Evolutionary conservation across 805 yeast species (phyloP).

Genomic region (Torulaspora franciscae): DNA sequence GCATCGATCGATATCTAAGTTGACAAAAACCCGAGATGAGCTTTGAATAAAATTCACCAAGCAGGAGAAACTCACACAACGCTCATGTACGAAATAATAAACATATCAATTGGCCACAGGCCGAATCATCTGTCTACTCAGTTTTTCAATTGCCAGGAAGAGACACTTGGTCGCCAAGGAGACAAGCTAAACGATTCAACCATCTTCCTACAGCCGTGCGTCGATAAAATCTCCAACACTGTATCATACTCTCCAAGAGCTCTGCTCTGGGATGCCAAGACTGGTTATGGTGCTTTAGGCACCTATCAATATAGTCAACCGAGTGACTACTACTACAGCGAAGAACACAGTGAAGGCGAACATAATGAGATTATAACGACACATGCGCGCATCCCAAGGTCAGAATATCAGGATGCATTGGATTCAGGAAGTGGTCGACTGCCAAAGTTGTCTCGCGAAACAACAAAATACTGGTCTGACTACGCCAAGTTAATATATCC

Average conservation of each 20-base stretch:
- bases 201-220: conserved; percentile 44
- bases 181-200: conserved; percentile 38
- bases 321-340: conserved; percentile 25
- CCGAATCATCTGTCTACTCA: conserved; percentile 77
- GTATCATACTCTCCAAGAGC: conserved; percentile 77
- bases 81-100: conserved; percentile 68
- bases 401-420: conserved; percentile 58
- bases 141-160: conserved; percentile 76
- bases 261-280: conserved; percentile 70
- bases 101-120: conserved; percentile 62
- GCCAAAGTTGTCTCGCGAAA: conserved; percentile 37
- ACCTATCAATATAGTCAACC: conserved; percentile 45
- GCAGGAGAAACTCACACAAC: not conserved
- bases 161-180: conserved; percentile 45
- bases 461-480: conserved; percentile 74
- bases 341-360: conserved; percentile 8
- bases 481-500: conserved; percentile 62
- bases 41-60: not conserved
- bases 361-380: conserved; percentile 29
- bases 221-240: conserved; percentile 38
- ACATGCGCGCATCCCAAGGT: conserved; percentile 41
- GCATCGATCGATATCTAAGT: not conserved
- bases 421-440: conserved; percentile 42
- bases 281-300: conserved; percentile 70
- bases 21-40: not conserved